phyloP scores from a whole-genome alignment of 2,329 filamentous ascomycete species.

The Cladosporium sp. region DNA sequence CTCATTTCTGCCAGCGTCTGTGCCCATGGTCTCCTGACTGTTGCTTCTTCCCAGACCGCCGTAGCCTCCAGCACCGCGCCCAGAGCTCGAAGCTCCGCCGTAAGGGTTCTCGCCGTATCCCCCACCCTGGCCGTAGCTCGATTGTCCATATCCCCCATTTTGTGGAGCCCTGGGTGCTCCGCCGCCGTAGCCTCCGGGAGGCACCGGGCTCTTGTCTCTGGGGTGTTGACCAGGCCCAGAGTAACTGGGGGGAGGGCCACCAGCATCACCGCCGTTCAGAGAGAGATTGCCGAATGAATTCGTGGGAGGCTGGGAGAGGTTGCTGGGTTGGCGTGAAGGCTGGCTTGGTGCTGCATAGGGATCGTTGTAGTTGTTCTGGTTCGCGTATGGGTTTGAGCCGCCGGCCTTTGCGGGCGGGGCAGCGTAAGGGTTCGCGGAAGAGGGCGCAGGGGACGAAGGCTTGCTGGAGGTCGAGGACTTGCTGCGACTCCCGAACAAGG shows the following conservation, averaged over 20 bases:
- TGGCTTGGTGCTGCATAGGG: conserved; percentile 23
- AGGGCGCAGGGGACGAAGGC: conserved; percentile 38
- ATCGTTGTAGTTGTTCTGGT: conserved; percentile 23
- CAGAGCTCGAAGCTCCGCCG: conserved; percentile 32
- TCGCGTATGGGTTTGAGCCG: conserved; percentile 22
- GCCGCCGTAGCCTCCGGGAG: conserved; percentile 41
- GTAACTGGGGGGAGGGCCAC: conserved; percentile 34
- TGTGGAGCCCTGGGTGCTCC: conserved; percentile 23
- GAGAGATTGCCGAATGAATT: conserved; percentile 28
- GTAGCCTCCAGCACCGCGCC: conserved; percentile 46
- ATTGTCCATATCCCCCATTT: conserved; percentile 21
- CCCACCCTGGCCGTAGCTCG: conserved; percentile 36
- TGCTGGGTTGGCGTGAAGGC: conserved; percentile 7
- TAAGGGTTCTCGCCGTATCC: conserved; percentile 53
- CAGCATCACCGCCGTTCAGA: conserved; percentile 21
- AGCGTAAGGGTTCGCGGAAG: conserved; percentile 53
- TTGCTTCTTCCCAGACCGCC: conserved; percentile 51
- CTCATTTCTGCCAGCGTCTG: conserved; percentile 57
- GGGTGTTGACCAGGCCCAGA: conserved; percentile 26
- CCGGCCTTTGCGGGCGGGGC: conserved; percentile 35
- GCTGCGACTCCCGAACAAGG: conserved; percentile 55
- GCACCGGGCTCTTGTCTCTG: conserved; percentile 42
- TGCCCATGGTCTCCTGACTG: conserved; percentile 46
- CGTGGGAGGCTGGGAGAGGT: conserved; percentile 27
- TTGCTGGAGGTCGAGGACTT: conserved; percentile 44